Base-by-base conservation (phyloP, 2,329 filamentous ascomycete species). In the Nigrospora oryzae region DNA sequence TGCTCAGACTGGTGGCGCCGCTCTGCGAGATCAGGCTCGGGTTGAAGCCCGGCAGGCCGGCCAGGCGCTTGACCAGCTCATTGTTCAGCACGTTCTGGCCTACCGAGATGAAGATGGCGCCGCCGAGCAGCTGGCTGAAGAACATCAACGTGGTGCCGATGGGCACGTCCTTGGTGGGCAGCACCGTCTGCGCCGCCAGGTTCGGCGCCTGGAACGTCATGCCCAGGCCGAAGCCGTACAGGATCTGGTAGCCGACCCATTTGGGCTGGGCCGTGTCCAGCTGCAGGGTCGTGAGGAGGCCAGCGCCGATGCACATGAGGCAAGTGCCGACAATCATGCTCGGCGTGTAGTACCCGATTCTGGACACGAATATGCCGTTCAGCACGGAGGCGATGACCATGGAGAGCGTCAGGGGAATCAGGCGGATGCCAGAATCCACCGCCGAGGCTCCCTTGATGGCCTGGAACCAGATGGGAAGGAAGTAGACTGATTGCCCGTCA, bases 391-490 rank as follows among this genome's bases (percentile, higher is more conserved):
- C 58, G 11, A 70, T 43, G 19, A 73, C 64, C 46, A 67, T 60
- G 39, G 62, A 55, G 11, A 73, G 59, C 15, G 69, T 56, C 40
- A 70, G 56, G 3, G 69, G 68, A 11, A 73, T 61, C 14, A 68
- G 52, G 13, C 64, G 60, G 43, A 72, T 68, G 5, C 70, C 70
- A 2, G 67, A 65, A 46, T 66, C 53, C 5, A 68, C 63, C 12
- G 70, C 66, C 3, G 61, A 63, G 8, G 62, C 58, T 34, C 57
- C 60, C 42, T 68, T 57, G 38, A 73, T 66, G 11, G 66, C 67
- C 48, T 74, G 71, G 55, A 74, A 75, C 68, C 71, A 77, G 44
- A 75, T 63, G 11, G 73, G 70, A 5, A 76, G 57, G 51, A 66
- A 74, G 54, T 71, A 71, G 5, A 66, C 61, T 58, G 40, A 5